A percentile compares a stretch with the other conserved stretches of the same genome.
Evolutionary conservation across 352 stramenopile species (phyloP).

Genomic region (Phytophthora nicotianae): DNA sequence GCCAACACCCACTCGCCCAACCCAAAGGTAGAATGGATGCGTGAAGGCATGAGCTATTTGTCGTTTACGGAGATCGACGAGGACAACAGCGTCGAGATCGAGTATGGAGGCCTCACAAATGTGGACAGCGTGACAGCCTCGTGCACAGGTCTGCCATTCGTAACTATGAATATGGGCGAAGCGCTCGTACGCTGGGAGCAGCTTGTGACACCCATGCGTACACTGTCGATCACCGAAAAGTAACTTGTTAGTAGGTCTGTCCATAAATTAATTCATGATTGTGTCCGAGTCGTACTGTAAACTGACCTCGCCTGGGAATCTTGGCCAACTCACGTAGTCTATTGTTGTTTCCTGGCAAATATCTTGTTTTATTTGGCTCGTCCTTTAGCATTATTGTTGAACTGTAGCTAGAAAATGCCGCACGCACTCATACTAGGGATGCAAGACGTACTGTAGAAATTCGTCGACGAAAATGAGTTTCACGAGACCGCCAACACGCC

Average conservation of each 20-base stretch:
- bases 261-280: slow-evolving; percentile 14
- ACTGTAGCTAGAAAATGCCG: too few relatives aligned
- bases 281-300: not conserved
- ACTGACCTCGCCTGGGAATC: too few relatives aligned
- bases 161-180: slow-evolving; percentile 40
- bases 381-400: too few relatives aligned
- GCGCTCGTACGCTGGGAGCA: slow-evolving; percentile 43
- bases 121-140: slow-evolving; percentile 34
- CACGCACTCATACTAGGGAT: not conserved
- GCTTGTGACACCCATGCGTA: slow-evolving; percentile 36
- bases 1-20: slow-evolving; percentile 17
- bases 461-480: slow-evolving; percentile 11
- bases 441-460: slow-evolving; percentile 10
- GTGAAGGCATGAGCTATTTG: slow-evolving; percentile 44
- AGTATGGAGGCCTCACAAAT: slow-evolving; percentile 42
- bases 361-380: too few relatives aligned
- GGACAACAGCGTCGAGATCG: slow-evolving; percentile 38
- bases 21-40: slow-evolving; percentile 35
- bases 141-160: slow-evolving; percentile 31
- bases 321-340: too few relatives aligned
- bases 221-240: slow-evolving; percentile 30
- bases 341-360: too few relatives aligned
- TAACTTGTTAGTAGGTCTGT: slow-evolving; percentile 3
- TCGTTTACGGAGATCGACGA: slow-evolving; percentile 48
- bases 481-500: not conserved